These are phyloP conservation scores for Furcasterigmium furcatum DNA, from an alignment of 2,329 filamentous ascomycete species.

Conservation along the genomic window DNA sequence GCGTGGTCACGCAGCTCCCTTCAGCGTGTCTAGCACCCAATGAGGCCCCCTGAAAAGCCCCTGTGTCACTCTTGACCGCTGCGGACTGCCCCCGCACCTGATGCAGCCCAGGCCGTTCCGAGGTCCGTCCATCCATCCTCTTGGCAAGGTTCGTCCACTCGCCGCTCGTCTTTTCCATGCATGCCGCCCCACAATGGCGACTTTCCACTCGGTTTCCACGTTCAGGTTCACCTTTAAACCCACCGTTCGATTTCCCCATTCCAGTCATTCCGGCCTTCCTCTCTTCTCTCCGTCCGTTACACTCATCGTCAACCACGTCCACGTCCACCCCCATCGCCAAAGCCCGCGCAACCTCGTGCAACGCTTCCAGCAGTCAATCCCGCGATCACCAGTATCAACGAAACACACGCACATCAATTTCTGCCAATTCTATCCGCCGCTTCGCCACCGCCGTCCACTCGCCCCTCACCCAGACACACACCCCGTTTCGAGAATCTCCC, in stretches of 20 bases:
- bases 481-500: conserved; percentile 9
- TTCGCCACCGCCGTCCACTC: conserved; percentile 6
- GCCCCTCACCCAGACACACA: conserved; percentile 4
- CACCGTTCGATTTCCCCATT: neutral
- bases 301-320: neutral
- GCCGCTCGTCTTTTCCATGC: too few species aligned
- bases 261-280: neutral
- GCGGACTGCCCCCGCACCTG: neutral
- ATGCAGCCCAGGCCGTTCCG: neutral
- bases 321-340: neutral
- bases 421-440: neutral
- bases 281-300: neutral
- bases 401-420: neutral
- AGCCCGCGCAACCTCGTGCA: neutral
- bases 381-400: neutral
- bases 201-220: neutral
- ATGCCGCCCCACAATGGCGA: neutral
- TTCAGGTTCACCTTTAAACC: neutral
- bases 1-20: neutral
- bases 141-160: too few species aligned
- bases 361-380: neutral
- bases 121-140: neutral
- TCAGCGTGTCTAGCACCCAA: neutral
- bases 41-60: neutral
- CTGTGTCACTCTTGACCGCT: neutral